Conservation (phyloP, 2,329 filamentous ascomycete species). For the Zelopaecilomyces penicillatus region DNA sequence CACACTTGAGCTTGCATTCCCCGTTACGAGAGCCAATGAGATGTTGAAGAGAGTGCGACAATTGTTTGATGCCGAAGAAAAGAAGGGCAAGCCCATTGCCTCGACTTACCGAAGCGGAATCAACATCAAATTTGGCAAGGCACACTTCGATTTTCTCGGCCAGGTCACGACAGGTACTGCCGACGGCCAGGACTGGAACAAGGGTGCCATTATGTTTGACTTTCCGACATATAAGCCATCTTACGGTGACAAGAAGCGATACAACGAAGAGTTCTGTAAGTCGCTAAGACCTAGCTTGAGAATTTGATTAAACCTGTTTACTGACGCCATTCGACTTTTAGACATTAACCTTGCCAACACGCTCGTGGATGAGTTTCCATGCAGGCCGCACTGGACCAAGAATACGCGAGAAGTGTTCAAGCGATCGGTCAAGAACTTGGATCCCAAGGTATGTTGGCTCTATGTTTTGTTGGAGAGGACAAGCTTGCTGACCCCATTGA, state of each 20-base stretch:
- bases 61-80: constrained; percentile 38
- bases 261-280: constrained; percentile 43
- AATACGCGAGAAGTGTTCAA: constrained; percentile 40
- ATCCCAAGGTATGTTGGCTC: constrained; percentile 28
- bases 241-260: constrained; percentile 36
- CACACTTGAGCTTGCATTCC: constrained; percentile 44
- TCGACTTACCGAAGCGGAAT: constrained; percentile 43
- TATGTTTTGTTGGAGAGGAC: neutral
- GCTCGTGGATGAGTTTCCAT: constrained; percentile 41
- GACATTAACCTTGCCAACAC: constrained; percentile 37
- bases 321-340: constrained; percentile 8
- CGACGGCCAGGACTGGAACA: constrained; percentile 37
- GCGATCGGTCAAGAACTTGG: constrained; percentile 37
- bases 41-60: constrained; percentile 40
- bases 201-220: constrained; percentile 46
- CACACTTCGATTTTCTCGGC: constrained; percentile 40
- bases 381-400: constrained; percentile 46
- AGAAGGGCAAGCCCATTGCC: constrained; percentile 37
- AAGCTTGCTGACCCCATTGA: neutral
- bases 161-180: constrained; percentile 40
- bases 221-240: constrained; percentile 40
- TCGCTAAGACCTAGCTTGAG: neutral
- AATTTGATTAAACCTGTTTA: neutral
- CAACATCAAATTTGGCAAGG: constrained; percentile 44
- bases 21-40: constrained; percentile 39